Percentiles rank a stretch among this genome's conserved stretches.
Evolutionary conservation across 768 basidiomycete genomes (phyloP).

Genomic region (Sporobolomyces phaffii): DNA sequence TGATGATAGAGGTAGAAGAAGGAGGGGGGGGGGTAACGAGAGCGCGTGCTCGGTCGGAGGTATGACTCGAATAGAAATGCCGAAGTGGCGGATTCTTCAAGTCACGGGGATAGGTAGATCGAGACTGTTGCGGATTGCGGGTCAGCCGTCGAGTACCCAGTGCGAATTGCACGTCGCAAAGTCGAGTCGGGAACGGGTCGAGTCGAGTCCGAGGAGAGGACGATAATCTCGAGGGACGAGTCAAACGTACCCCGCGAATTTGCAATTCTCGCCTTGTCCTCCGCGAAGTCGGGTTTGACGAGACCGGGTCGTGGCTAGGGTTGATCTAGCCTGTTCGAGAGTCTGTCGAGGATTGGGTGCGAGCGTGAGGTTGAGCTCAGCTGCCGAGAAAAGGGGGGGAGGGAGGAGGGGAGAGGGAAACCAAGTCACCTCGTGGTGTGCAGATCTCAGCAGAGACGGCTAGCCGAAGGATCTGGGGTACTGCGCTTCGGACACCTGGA

Average conservation of each 20-base stretch:
- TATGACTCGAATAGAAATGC: too few relatives aligned
- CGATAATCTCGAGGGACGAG: neutral
- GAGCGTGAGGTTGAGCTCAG: slow-evolving; percentile 7
- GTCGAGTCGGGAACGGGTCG: neutral
- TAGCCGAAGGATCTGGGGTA: neutral
- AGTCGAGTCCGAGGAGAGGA: neutral
- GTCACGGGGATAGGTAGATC: neutral
- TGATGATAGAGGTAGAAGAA: neutral
- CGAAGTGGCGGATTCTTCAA: neutral
- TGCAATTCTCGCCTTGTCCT: too few relatives aligned
- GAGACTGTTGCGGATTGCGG: too few relatives aligned
- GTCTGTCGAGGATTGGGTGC: neutral
- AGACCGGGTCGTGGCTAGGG: neutral
- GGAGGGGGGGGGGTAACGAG: neutral
- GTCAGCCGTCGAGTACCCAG: neutral
- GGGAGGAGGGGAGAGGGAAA: neutral
- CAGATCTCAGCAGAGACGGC: neutral
- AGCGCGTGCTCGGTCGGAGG: too few relatives aligned
- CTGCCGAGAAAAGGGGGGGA: neutral
- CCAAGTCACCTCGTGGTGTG: neutral
- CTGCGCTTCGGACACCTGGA: too few relatives aligned
- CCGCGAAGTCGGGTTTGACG: neutral
- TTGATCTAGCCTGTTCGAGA: neutral
- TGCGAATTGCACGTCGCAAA: neutral
- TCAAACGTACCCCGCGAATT: neutral